Evolutionary conservation across 129 eudicot species (phyloP).

Genomic region (Helianthus annuus): DNA sequence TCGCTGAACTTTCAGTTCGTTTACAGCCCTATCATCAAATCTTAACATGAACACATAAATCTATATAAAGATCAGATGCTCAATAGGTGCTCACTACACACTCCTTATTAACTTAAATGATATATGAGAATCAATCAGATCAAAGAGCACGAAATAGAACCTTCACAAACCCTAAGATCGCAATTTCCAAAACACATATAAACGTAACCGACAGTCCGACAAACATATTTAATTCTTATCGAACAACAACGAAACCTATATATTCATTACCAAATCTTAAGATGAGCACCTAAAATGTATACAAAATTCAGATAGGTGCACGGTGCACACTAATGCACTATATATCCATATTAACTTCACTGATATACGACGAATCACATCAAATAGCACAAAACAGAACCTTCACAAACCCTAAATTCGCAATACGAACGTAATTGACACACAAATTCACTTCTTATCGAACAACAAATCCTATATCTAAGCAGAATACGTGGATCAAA

Average conservation of each 20-base stretch:
- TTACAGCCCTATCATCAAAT: slow-evolving; percentile 11
- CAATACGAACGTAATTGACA: background rate
- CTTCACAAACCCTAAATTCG: too few species aligned
- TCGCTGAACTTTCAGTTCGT: too few species aligned
- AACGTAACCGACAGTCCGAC: too few species aligned
- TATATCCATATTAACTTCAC: background rate
- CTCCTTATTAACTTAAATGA: background rate
- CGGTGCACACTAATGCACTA: background rate
- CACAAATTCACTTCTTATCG: slow-evolving; percentile 2
- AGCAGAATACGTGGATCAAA: background rate
- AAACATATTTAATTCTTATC: too few species aligned
- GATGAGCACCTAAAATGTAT: background rate
- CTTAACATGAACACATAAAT: slow-evolving; percentile 19
- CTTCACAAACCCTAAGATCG: background rate
- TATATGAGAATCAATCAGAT: background rate
- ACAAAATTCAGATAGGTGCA: slow-evolving; percentile 1
- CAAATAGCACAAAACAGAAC: slow-evolving; percentile 9
- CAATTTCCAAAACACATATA: background rate
- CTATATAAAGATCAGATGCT: slow-evolving; percentile 6
- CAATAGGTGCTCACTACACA: background rate
- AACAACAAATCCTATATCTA: slow-evolving; percentile 14
- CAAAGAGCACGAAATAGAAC: too few species aligned
- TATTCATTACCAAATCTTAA: slow-evolving; percentile 23
- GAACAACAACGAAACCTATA: too few species aligned
- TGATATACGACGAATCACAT: background rate